phyloP scores from a whole-genome alignment of 2,329 filamentous ascomycete species.

The Pyrenochaeta sp. region DNA sequence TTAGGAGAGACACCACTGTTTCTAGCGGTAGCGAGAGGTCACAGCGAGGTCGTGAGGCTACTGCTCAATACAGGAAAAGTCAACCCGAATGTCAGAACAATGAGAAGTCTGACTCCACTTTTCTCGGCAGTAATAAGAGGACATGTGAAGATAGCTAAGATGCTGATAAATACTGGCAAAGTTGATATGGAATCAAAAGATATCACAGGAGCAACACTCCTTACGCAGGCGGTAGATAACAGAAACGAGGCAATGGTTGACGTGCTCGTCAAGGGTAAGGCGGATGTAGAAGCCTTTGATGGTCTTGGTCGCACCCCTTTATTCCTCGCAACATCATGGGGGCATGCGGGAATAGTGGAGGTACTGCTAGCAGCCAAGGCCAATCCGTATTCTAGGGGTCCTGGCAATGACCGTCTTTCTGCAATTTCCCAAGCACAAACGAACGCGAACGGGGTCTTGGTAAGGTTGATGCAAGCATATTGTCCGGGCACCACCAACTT shows the following conservation, averaged over 20 bases:
- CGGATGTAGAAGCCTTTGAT: no score
- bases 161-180: constrained; percentile 3
- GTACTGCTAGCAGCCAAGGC: no score
- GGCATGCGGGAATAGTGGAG: no score
- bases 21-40: neutral
- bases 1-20: neutral
- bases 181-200: constrained; percentile 2
- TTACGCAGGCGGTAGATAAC: neutral
- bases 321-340: no score
- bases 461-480: no score
- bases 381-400: no score
- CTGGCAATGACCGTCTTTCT: no score
- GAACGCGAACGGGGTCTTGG: no score
- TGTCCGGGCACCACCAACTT: no score
- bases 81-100: neutral
- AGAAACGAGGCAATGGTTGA: neutral
- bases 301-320: no score
- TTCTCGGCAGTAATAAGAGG: neutral
- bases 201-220: neutral
- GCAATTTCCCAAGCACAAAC: no score
- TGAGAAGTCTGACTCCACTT: neutral
- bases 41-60: neutral
- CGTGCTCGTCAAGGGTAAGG: no score
- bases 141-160: neutral
- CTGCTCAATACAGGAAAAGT: neutral